Percentiles rank a stretch among this genome's conserved stretches.
These are phyloP conservation scores for Metschnikowia lochheadii DNA, from an alignment of 805 yeast genomes.

Conservation along the genomic window DNA sequence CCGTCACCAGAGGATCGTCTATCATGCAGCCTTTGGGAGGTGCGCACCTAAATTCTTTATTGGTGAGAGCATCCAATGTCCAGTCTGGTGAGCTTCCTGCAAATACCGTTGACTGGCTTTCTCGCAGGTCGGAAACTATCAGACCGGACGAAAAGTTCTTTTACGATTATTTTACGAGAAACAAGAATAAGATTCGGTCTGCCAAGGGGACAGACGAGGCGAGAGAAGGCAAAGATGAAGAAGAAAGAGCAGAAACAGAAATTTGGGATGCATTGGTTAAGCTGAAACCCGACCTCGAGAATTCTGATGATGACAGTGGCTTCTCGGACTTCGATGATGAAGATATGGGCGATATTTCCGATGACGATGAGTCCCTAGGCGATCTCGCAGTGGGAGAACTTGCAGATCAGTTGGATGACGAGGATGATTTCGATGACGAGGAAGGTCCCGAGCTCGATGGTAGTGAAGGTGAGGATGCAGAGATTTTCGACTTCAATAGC, in stretches of 20 bases:
- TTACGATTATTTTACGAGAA: conserved; percentile 74
- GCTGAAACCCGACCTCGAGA: conserved; percentile 67
- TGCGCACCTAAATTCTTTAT: conserved; percentile 61
- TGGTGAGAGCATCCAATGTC: conserved; percentile 58
- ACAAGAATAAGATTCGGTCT: conserved; percentile 38
- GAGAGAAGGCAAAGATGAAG: conserved; percentile 39
- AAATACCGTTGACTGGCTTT: conserved; percentile 81
- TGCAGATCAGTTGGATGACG: conserved; percentile 25
- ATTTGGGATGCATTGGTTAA: conserved; percentile 78
- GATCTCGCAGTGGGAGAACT: not conserved
- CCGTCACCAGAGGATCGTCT: conserved; percentile 74
- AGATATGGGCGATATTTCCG: conserved; percentile 32
- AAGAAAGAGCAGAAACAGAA: conserved; percentile 58
- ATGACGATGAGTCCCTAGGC: conserved; percentile 7
- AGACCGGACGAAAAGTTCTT: conserved; percentile 88
- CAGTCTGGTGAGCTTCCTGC: conserved; percentile 56
- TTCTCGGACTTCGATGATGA: conserved; percentile 43
- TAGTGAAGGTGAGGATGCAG: conserved; percentile 11
- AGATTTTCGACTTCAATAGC: not conserved
- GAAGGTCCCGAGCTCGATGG: conserved; percentile 29
- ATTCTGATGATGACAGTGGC: conserved; percentile 27
- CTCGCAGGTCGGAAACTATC: conserved; percentile 56
- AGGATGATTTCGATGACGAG: conserved; percentile 27
- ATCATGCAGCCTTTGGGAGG: conserved; percentile 98
- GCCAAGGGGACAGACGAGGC: conserved; percentile 24